Conservation (phyloP, 768 basidiomycete genomes). For the Hydnomerulius pinastri region DNA sequence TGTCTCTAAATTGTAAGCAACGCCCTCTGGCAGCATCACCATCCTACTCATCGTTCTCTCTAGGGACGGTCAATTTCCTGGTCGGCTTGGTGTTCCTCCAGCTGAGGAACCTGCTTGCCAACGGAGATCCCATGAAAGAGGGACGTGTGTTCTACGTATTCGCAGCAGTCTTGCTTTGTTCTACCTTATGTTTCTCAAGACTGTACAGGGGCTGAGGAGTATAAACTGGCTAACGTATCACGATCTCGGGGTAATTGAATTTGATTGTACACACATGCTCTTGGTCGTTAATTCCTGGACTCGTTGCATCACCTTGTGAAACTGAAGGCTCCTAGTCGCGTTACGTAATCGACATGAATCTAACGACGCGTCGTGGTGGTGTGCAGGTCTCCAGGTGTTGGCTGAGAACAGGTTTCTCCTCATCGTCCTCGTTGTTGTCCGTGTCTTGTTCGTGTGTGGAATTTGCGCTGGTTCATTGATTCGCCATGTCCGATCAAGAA, state of each 20-base stretch:
- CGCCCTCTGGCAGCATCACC: neutral
- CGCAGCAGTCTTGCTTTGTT: slow-evolving; percentile 49
- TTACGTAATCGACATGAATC: slow-evolving; percentile 26
- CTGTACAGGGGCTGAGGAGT: slow-evolving; percentile 27
- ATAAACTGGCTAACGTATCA: no score
- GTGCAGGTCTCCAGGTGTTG: neutral
- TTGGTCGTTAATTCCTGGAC: no score
- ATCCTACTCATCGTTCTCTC: slow-evolving; percentile 1
- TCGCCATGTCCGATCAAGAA: slow-evolving; percentile 40
- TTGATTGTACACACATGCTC: no score
- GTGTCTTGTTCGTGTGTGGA: neutral
- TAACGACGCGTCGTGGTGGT: neutral
- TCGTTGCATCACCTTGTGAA: neutral
- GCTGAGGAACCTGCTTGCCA: slow-evolving; percentile 71
- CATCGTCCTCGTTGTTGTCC: slow-evolving; percentile 3
- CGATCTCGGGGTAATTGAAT: no score
- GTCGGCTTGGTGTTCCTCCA: slow-evolving; percentile 88
- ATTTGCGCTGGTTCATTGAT: neutral
- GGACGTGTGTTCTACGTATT: slow-evolving; percentile 93
- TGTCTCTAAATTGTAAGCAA: slow-evolving; percentile 69
- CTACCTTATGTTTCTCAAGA: slow-evolving; percentile 22
- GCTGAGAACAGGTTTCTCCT: slow-evolving; percentile 9
- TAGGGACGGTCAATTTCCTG: slow-evolving; percentile 84
- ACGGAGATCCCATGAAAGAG: slow-evolving; percentile 59
- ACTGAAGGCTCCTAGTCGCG: neutral